Conservation (phyloP, 441 rosid species). For the Breynia disticha region DNA sequence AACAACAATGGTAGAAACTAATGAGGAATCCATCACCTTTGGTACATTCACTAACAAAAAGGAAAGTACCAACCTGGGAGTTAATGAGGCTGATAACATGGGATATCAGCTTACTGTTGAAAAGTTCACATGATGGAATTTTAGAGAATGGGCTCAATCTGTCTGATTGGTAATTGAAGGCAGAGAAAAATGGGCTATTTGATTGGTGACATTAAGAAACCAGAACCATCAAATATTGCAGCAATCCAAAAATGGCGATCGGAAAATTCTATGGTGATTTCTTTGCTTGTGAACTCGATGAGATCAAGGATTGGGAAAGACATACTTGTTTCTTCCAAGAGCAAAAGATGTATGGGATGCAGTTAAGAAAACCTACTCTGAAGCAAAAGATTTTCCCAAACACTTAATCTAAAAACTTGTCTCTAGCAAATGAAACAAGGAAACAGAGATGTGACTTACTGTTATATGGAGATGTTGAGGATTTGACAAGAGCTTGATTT, state of each 20-base stretch:
- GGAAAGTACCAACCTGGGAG: no score
- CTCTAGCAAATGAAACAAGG: constrained; percentile 6
- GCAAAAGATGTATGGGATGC: background rate
- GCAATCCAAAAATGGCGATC: background rate
- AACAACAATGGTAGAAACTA: no score
- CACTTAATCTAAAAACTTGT: constrained; percentile 3
- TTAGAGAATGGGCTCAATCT: background rate
- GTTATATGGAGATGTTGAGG: background rate
- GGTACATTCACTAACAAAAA: no score
- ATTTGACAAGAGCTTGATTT: constrained; percentile 4
- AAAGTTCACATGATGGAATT: background rate
- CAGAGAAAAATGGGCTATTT: background rate
- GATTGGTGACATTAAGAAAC: background rate
- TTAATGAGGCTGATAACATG: no score
- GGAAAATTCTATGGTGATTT: background rate
- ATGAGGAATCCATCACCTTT: no score
- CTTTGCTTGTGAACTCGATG: constrained; percentile 8
- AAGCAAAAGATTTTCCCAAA: constrained; percentile 6
- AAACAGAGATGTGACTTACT: constrained; percentile 1
- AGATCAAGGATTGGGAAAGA: background rate
- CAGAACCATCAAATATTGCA: background rate
- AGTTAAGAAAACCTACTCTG: background rate
- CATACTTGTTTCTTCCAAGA: background rate
- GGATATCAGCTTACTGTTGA: background rate
- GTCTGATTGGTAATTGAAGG: background rate